Evolutionary conservation across 805 yeast genomes (phyloP), one percentile per base, ranked within the genome.

Genomic region (Wickerhamiella brachini): DNA sequence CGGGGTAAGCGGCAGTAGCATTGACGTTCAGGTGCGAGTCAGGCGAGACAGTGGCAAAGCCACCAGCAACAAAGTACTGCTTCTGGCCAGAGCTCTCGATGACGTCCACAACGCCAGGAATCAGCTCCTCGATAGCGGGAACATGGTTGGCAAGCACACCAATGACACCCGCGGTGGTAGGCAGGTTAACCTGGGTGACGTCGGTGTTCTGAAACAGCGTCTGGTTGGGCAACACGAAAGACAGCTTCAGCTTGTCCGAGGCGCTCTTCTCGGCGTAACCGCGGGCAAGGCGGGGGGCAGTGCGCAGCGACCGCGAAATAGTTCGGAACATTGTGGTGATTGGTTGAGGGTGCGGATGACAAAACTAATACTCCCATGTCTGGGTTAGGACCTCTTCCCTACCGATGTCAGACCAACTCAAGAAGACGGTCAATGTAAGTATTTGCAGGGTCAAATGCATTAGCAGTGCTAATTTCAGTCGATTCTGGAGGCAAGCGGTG

Each of bases 71-170:
- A 63, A 90, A 93, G 76, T 71, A 90, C 71, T 85, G 86, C 71
- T 78, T 75, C 58, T 83, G 70, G 62, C 84, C 84, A 51, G 83
- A 70, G 65, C 80, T 77, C 70, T 86, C 90, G 59, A 86, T 83
- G 66, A 93, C 80, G 71, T 89, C 96, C 63, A 93, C 83, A 56
- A 93, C 77, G 71, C 98, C 98, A 62, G 98, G 95, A 66, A 81
- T 79, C 68, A 93, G 81, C 77, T 93, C 95, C 75, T 93, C 97
- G 58, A 90, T 87, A 63, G 85, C 80, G 64, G 98, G 97, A 65
- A 93, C 95, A 80, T 93, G 98, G 75, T 86, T 83, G 62, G 97
- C 96, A 67, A 93, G 75, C 59, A 93, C 79, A 85, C 98, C 98
- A 71, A 90, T 79, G 67, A 85, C 94, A 69, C 98, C 98, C 60